Base-by-base conservation (phyloP, 179 eudicot genomes). In the Dionaea muscipula region DNA sequence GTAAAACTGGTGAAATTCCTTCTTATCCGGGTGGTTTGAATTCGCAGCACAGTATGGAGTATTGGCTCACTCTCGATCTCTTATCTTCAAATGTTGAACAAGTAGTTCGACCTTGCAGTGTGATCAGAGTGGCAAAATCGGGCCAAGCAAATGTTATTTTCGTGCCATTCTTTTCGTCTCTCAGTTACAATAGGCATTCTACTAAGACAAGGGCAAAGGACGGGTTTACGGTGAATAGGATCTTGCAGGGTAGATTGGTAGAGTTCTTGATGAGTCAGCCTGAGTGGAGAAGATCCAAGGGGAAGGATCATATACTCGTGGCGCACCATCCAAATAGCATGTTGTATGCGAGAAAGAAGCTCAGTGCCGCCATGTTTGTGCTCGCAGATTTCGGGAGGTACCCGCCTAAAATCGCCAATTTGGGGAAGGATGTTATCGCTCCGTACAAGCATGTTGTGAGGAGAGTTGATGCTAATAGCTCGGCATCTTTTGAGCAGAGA, bases 321-420 rank as follows among this genome's bases (percentile, higher is more conserved):
- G 95, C 99, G 10, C 99, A 88, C 63, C 99, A 93, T 75, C 99
- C 99, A 4, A 93, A 93, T 65, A 93, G 96, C 64, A 68, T 93
- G 95, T 56, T 85, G 67, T 68, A 52, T 67, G 96, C 81, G 0
- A 75, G 96, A 54, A 79, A 61, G 61, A 81, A 72, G 68, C 59
- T 93, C 28, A 78, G 85, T 16, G 71, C 94, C 17, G 85, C 90
- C 6, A 81, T 74, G 74, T 81, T 85, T 67, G 77, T 93, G 67
- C 95, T 93, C 61, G 86, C 99, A n/a, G 99, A 93, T 75, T 93
- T 93, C 58, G 99, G 95, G 17, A 85, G 99, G 59, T 93, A 88
- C 55, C 70, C 68, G 3, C 57, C 48, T 12, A 68, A 62, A 51
- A 71, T 81, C 54, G 99, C 96, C 21, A 93, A 93, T 57, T 63